phyloP scores from a whole-genome alignment of 768 basidiomycete genomes.

The Boletus tylopilopsis region DNA sequence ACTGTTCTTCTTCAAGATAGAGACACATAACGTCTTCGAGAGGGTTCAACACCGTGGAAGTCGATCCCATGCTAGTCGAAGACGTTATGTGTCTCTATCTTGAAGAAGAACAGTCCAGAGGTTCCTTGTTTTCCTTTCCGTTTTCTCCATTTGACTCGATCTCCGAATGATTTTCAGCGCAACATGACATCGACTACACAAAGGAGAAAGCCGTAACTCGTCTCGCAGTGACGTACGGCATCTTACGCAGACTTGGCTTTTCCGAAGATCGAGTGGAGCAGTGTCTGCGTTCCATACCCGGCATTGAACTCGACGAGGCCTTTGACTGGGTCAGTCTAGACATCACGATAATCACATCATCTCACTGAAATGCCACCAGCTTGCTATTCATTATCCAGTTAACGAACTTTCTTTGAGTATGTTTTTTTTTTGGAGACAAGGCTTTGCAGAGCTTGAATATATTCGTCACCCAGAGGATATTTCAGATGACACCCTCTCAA shows the following conservation, averaged over 20 bases:
- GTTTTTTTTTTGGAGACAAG: conserved; percentile 6
- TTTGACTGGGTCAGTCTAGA: conserved; percentile 75
- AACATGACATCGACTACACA: conserved; percentile 41
- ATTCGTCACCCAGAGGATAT: conserved; percentile 8
- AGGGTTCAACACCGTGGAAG: conserved; percentile 55
- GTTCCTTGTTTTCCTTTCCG: conserved; percentile 1
- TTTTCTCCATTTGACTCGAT: conserved; percentile 2
- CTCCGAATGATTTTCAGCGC: conserved; percentile 1
- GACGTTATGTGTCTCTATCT: conserved; percentile 54
- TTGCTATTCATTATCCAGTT: conserved; percentile 60
- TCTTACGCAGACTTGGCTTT: conserved; percentile 76
- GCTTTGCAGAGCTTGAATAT: background rate
- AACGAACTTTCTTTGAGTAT: conserved; percentile 47
- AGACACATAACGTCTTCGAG: conserved; percentile 68
- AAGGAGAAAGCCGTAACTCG: conserved; percentile 70
- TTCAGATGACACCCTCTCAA: conserved; percentile 11
- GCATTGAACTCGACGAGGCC: conserved; percentile 82
- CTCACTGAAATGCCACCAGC: conserved; percentile 37
- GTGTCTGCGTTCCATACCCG: conserved; percentile 61
- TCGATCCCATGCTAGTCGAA: conserved; percentile 57
- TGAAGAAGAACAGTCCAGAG: conserved; percentile 35
- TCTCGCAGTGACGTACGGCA: conserved; percentile 78
- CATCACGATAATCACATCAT: background rate
- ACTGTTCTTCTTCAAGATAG: conserved; percentile 46
- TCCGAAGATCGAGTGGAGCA: conserved; percentile 61